Evolutionary conservation across 192 early-diverging fungal species (phyloP), one percentile per base, ranked within the genome.

Genomic region (Coemansia sp.): DNA sequence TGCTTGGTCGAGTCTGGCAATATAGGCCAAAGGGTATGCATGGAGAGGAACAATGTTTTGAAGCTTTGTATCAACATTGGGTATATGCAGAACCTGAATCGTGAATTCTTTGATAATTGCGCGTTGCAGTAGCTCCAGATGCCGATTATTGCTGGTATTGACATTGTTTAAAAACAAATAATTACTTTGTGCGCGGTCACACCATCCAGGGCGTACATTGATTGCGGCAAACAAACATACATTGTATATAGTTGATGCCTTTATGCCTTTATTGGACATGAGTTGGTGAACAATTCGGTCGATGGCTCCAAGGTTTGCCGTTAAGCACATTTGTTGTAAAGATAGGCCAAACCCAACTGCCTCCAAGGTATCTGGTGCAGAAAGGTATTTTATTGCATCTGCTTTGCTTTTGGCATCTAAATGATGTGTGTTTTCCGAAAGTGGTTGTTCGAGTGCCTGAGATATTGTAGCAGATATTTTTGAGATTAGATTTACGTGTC

Each of bases 201-300:
- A n/a, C n/a, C n/a, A n/a, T n/a, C n/a, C n/a, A n/a, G n/a, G n/a
- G n/a, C n/a, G 20, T 27, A n/a, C 7, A 50, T 50, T 25, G 20
- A 38, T 20, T 3, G 50, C 37, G n/a, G 50, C 50, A 39, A 52
- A 52, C 2, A 52, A 27, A 2, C 17, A n/a, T n/a, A 8, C 19
- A 20, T 40, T 40, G 15, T 40, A 20, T 8, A 20, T 8, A 4
- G 15, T 20, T 4, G 14, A 9, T 20, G 39, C 3, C 9, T 40
- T n/a, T 40, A 9, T 40, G 8, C 8, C 8, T 20, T 20, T 20
- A 40, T 40, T n/a, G n/a, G n/a, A n/a, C n/a, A n/a, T n/a, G n/a
- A n/a, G n/a, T 20, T 40, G 17, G 39, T 8, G 15, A 2, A 19
- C 39, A 14, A 40, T 40, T 20, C 9, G 19, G 8, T n/a, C 14